Conservation (phyloP, 2,329 filamentous ascomycete species). For the Alternaria atra region DNA sequence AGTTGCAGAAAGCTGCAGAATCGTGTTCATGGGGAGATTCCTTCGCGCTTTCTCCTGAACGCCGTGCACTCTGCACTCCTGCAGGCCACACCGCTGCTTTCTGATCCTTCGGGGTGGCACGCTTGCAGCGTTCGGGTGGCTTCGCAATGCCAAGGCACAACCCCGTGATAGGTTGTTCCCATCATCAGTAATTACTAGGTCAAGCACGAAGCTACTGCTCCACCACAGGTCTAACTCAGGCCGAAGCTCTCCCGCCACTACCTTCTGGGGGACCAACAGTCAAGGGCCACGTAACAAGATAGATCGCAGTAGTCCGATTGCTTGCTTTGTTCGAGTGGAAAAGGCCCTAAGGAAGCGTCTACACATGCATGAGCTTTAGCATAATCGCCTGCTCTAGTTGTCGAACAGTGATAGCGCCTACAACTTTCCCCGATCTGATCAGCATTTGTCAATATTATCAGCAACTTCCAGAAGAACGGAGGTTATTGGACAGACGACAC, state of each 20-base stretch:
- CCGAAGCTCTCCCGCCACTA: background rate
- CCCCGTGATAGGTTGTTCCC: background rate
- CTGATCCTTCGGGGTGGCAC: background rate
- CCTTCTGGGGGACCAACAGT: constrained; percentile 1
- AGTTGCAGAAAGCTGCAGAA: background rate
- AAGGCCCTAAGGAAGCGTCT: background rate
- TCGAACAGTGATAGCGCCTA: background rate
- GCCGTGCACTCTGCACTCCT: background rate
- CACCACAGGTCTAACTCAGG: background rate
- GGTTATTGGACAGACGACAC: background rate
- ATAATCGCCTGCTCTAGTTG: background rate
- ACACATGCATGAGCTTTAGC: constrained; percentile 7
- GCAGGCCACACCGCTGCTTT: constrained; percentile 6
- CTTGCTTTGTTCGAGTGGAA: background rate
- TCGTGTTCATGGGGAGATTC: background rate
- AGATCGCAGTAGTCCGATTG: background rate
- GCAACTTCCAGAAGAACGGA: background rate
- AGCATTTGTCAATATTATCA: background rate
- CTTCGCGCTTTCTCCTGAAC: background rate
- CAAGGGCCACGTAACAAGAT: constrained; percentile 11
- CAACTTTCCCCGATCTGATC: background rate
- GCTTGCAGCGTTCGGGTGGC: background rate
- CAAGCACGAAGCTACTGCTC: background rate
- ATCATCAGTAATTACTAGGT: background rate
- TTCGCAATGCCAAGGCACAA: background rate